Percentiles rank a stretch among this genome's conserved stretches.
These are phyloP conservation scores for Marchantia paleacea DNA, from an alignment of 225 moss, liverwort and hornwort genomes.

Conservation along the genomic window DNA sequence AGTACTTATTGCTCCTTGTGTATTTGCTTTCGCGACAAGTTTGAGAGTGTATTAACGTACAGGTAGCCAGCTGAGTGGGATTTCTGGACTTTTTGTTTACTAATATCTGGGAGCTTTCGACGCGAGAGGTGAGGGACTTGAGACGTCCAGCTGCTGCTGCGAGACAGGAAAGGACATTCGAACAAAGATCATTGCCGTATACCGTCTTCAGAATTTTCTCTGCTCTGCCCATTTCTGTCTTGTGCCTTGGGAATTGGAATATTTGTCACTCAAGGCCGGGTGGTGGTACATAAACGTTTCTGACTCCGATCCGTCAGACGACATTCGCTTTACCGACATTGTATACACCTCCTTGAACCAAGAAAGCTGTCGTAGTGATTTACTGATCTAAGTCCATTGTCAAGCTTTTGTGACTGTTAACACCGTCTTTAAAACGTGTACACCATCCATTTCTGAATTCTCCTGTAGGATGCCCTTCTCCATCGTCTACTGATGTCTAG, in stretches of 20 bases:
- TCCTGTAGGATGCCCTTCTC: not conserved
- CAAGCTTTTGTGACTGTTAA: not conserved
- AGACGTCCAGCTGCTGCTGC: not conserved
- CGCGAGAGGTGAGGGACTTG: not conserved
- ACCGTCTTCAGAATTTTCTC: not conserved
- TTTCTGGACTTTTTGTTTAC: not conserved
- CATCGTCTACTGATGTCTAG: not conserved
- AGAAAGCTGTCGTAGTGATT: not conserved
- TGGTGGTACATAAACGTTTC: not conserved
- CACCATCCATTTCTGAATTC: not conserved
- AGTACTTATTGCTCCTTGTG: constrained; percentile 7
- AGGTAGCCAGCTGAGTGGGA: not conserved
- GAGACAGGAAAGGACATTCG: not conserved
- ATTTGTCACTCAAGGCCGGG: not conserved
- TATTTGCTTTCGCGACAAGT: not conserved
- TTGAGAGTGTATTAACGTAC: not conserved
- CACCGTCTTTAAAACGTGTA: not conserved
- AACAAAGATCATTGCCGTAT: not conserved
- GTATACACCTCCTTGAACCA: not conserved
- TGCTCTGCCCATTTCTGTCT: not conserved
- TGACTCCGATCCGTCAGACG: not conserved
- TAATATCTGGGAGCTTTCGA: not conserved
- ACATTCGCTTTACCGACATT: not conserved
- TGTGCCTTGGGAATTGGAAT: constrained; percentile 1
- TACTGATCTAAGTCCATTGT: not conserved